A percentile compares a stretch with the other conserved stretches of the same genome.
These are phyloP conservation scores for Claviceps pazoutovae DNA, from an alignment of 2,329 filamentous ascomycete genomes.

Conservation along the genomic window DNA sequence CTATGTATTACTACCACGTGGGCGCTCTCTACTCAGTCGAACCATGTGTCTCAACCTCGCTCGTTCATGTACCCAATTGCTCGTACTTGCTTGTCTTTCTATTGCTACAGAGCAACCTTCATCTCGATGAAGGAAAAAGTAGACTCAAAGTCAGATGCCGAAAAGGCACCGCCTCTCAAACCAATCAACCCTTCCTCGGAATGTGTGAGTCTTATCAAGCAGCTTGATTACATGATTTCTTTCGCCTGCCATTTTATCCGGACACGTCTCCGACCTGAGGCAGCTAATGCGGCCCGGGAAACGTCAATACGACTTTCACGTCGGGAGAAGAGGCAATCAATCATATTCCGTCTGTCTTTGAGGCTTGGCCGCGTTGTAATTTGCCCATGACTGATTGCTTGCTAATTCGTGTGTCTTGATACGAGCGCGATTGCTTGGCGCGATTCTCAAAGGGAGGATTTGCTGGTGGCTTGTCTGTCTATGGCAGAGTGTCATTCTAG, in stretches of 20 bases:
- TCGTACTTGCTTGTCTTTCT: background rate
- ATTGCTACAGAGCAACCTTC: background rate
- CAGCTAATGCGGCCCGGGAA: background rate
- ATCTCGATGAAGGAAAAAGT: background rate
- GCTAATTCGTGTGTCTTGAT: background rate
- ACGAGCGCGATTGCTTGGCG: no score
- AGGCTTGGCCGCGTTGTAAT: background rate
- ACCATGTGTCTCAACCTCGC: background rate
- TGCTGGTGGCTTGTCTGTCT: background rate
- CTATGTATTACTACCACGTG: no score
- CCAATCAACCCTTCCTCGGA: background rate
- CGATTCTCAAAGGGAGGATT: background rate
- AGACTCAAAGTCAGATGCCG: background rate
- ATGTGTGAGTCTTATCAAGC: background rate
- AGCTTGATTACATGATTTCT: background rate
- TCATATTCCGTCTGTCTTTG: background rate
- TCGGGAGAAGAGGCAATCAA: background rate
- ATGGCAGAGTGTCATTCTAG: background rate
- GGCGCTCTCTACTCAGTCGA: background rate
- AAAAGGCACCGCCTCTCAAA: background rate
- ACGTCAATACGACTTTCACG: background rate
- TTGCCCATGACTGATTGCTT: background rate
- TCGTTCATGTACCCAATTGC: background rate
- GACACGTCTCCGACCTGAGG: background rate
- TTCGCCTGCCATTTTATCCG: background rate